Percentiles rank a stretch among this genome's conserved stretches.
Conservation (phyloP, 805 yeast genomes). For the Metschnikowia shivogae region DNA sequence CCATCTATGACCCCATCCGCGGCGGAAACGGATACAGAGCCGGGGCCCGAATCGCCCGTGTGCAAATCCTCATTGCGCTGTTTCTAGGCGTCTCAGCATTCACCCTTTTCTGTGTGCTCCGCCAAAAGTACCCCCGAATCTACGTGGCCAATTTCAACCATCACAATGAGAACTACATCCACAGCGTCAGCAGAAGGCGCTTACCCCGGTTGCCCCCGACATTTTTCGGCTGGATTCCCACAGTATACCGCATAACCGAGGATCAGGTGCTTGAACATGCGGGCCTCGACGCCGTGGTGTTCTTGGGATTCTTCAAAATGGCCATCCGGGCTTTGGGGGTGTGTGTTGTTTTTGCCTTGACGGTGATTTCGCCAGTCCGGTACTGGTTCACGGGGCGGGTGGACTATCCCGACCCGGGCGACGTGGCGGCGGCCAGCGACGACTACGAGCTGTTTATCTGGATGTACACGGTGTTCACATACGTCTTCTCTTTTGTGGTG, state of each 20-base stretch:
- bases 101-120: conserved; percentile 60
- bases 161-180: conserved; percentile 37
- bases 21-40: conserved; percentile 17
- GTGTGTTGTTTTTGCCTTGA: conserved; percentile 65
- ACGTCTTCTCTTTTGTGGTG: conserved; percentile 71
- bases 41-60: conserved; percentile 57
- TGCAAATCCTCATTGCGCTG: conserved; percentile 71
- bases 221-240: conserved; percentile 78
- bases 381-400: conserved; percentile 77
- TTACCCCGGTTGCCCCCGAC: conserved; percentile 60
- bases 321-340: conserved; percentile 63
- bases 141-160: conserved; percentile 75
- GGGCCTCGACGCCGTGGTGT: conserved; percentile 92
- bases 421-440: conserved; percentile 33
- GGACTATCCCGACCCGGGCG: conserved; percentile 37
- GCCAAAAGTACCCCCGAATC: conserved; percentile 73
- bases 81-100: conserved; percentile 68
- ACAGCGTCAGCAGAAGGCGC: conserved; percentile 42
- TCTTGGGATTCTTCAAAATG: conserved; percentile 85
- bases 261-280: conserved; percentile 80
- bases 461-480: conserved; percentile 86
- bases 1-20: conserved; percentile 18
- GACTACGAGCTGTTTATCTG: conserved; percentile 58
- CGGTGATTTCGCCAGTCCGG: conserved; percentile 79
- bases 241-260: conserved; percentile 62